Base-by-base conservation (phyloP, 108 stramenopile species). In the Asterionellopsis glacialis region DNA sequence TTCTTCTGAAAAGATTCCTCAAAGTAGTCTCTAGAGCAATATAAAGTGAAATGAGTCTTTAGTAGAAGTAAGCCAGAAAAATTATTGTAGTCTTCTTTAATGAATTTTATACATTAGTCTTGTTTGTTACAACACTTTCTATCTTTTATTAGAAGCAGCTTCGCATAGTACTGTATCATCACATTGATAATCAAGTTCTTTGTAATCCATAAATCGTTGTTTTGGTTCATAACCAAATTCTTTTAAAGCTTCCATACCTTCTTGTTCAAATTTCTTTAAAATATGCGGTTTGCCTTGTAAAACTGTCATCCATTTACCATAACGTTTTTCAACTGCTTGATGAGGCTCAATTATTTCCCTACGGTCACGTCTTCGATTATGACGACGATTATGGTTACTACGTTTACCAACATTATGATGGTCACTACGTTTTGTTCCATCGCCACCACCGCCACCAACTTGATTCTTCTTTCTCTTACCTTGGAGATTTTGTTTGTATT, bases 291-390 rank as follows among this genome's bases (percentile, higher is more conserved):
- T 33, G 44, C 51, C 57, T 45, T 65, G 28, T 18, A 80, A 25
- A 11, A 60, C 19, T n/a, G 43, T 12, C 16, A 58, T 49, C 79
- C 79, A 80, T 57, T 74, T 80, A 0, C 79, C 79, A 68, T 80
- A 80, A 14, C 79, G 69, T 27, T 69, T 22, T 16, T 48, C 24
- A 0, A 56, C 57, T 18, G 15, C 6, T 50, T 68, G 39, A n/a
- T 28, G 6, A 19, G 14, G 13, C 13, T 55, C 50, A 11, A 12
- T 27, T 21, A 7, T 26, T 38, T 15, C 28, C 6, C 12, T 15
- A 24, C 16, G 51, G 11, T 27, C 15, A 23, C 22, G 4, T 33
- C 11, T 4, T 0, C 22, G 23, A 1, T 18, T n/a, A 13, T 38
- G 18, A 15, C 15, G 22, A 26, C 27, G 47, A 48, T 4, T 2